Percentiles rank a stretch among this genome's conserved stretches.
phyloP scores from a whole-genome alignment of 257 asterid genomes.

The Thymus mandschuricus region DNA sequence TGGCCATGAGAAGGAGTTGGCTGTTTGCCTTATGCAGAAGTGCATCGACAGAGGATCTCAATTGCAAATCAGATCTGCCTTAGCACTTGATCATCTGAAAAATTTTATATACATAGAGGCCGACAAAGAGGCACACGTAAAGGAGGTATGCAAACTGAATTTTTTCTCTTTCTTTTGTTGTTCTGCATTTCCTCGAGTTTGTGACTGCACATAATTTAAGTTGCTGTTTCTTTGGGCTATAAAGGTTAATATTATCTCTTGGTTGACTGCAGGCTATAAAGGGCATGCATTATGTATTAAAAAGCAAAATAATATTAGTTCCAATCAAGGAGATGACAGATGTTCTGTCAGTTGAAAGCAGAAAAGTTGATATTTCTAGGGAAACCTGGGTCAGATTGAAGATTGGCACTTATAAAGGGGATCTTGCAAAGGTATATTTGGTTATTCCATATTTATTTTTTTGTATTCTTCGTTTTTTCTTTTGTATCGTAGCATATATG shows the following conservation, averaged over 20 bases:
- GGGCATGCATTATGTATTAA: constrained; percentile 84
- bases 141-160: constrained; percentile 57
- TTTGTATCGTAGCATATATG: constrained; percentile 4
- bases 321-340: constrained; percentile 99
- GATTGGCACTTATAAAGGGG: constrained; percentile 87
- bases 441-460: neutral
- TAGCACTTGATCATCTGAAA: constrained; percentile 92
- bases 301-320: constrained; percentile 68
- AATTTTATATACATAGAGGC: constrained; percentile 86
- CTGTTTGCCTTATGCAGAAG: constrained; percentile 94
- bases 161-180: neutral
- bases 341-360: constrained; percentile 95
- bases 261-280: constrained; percentile 65
- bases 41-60: constrained; percentile 77
- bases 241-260: constrained; percentile 19
- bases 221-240: constrained; percentile 13
- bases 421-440: constrained; percentile 74
- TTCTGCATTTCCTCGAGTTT: constrained; percentile 11
- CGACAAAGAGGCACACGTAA: constrained; percentile 95
- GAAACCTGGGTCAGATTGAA: constrained; percentile 97
- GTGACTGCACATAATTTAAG: neutral
- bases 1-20: constrained; percentile 93
- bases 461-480: neutral
- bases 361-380: constrained; percentile 80
- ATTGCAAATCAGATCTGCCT: constrained; percentile 77